A percentile compares a stretch with the other conserved stretches of the same genome.
These are phyloP conservation scores for Rhazya stricta DNA, from an alignment of 257 asterid genomes.

Conservation along the genomic window DNA sequence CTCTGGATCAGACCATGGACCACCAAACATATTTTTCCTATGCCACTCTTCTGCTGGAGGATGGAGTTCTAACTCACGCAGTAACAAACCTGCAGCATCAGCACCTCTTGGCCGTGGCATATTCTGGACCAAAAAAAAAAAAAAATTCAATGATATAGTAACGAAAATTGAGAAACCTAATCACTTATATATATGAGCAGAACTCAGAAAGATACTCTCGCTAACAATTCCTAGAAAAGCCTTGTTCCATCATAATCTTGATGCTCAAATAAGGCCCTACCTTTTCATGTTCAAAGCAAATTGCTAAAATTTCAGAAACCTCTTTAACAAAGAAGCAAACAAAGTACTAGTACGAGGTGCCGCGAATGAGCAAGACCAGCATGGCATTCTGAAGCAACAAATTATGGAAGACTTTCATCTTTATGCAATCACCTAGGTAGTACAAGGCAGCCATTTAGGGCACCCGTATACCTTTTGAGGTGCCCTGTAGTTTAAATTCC, in stretches of 20 bases:
- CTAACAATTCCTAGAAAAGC: not conserved
- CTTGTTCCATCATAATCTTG: not conserved
- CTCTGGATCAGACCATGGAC: slow-evolving; percentile 91
- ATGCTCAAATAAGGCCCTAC: not conserved
- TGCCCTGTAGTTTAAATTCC: too few relatives aligned
- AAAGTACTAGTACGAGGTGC: not conserved
- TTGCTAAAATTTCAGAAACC: too few relatives aligned
- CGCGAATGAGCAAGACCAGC: not conserved
- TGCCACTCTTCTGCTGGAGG: slow-evolving; percentile 99
- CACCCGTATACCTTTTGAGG: too few relatives aligned
- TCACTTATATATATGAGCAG: not conserved
- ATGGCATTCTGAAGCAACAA: not conserved
- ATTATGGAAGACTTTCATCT: not conserved
- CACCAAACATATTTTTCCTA: slow-evolving; percentile 94
- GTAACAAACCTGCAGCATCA: slow-evolving; percentile 98
- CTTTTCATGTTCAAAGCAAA: not conserved
- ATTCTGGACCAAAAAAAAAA: slow-evolving; percentile 43
- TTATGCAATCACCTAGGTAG: slow-evolving; percentile 1
- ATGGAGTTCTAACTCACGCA: slow-evolving; percentile 96
- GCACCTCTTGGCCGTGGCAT: slow-evolving; percentile 99
- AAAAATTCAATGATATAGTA: not conserved
- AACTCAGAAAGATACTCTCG: not conserved
- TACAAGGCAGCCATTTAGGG: not conserved
- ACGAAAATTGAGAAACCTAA: not conserved
- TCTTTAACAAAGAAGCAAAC: too few relatives aligned